These are phyloP conservation scores for Neonectria punicea DNA, from an alignment of 2,329 filamentous ascomycete species.

Conservation along the genomic window DNA sequence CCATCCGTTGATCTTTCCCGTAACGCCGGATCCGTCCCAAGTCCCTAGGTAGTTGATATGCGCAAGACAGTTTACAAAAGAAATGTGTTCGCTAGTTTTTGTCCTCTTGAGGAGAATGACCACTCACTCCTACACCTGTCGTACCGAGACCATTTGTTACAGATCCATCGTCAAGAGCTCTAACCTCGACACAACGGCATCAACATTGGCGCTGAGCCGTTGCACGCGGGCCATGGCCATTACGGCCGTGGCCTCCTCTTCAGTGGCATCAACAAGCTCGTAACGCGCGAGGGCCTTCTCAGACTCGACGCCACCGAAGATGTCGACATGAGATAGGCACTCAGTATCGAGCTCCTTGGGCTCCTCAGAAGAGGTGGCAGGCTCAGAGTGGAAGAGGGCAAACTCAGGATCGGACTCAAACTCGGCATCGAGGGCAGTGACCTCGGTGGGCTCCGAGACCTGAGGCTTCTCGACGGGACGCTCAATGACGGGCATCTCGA, in stretches of 20 bases:
- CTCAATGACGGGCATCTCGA: conserved; percentile 65
- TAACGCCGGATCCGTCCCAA: conserved; percentile 38
- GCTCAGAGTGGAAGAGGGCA: conserved; percentile 66
- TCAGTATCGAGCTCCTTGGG: conserved; percentile 56
- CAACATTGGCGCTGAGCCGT: conserved; percentile 55
- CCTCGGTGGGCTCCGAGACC: conserved; percentile 42
- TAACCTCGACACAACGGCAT: conserved; percentile 50
- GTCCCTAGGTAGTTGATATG: conserved; percentile 31
- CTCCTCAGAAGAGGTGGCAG: conserved; percentile 38
- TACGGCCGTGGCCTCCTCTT: conserved; percentile 57
- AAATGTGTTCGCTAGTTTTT: conserved; percentile 38
- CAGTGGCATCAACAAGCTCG: conserved; percentile 70
- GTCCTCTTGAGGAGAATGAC: conserved; percentile 27
- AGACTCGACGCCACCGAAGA: conserved; percentile 65
- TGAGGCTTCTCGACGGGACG: conserved; percentile 53
- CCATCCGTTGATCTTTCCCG: conserved; percentile 34
- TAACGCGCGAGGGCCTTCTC: conserved; percentile 73
- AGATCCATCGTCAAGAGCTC: conserved; percentile 51
- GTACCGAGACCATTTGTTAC: conserved; percentile 30
- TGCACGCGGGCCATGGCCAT: conserved; percentile 62
- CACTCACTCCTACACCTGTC: conserved; percentile 2
- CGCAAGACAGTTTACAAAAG: conserved; percentile 36
- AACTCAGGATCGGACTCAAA: conserved; percentile 73
- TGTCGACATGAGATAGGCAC: conserved; percentile 51
- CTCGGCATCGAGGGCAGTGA: conserved; percentile 58